Evolutionary conservation across 1,284 basidiomycete genomes (phyloP).

Genomic region (Cryptococcus deneoformans): DNA sequence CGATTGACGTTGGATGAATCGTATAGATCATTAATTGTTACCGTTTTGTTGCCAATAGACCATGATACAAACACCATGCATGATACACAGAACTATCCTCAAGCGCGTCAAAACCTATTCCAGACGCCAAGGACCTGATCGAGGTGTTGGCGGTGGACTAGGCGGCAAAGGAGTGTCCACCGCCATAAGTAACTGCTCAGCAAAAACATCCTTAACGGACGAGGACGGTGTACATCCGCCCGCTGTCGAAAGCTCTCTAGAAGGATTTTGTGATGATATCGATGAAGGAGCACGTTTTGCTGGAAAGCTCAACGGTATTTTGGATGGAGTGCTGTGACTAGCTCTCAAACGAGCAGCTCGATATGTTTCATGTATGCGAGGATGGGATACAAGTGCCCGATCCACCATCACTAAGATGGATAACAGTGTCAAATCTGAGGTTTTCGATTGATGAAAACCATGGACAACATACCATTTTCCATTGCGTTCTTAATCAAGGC

Average conservation of each 20-base stretch:
- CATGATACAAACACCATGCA: too few relatives aligned
- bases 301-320: too few relatives aligned
- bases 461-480: conserved; percentile 21
- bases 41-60: too few relatives aligned
- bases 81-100: too few relatives aligned
- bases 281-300: too few relatives aligned
- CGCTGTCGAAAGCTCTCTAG: too few relatives aligned
- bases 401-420: conserved; percentile 23
- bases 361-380: conserved; percentile 18
- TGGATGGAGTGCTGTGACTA: not conserved
- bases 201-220: too few relatives aligned
- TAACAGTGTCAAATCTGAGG: not conserved
- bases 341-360: conserved; percentile 6
- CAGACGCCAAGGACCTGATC: not conserved
- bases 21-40: too few relatives aligned
- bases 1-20: too few relatives aligned
- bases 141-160: conserved; percentile 27
- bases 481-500: conserved; percentile 16
- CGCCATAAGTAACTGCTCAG: conserved; percentile 12
- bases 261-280: too few relatives aligned
- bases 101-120: too few relatives aligned
- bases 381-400: conserved; percentile 21
- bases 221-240: too few relatives aligned
- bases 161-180: conserved; percentile 21
- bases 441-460: not conserved